Base-by-base conservation (phyloP, 495 filamentous ascomycete species). In the Penicillium riverlandense region DNA sequence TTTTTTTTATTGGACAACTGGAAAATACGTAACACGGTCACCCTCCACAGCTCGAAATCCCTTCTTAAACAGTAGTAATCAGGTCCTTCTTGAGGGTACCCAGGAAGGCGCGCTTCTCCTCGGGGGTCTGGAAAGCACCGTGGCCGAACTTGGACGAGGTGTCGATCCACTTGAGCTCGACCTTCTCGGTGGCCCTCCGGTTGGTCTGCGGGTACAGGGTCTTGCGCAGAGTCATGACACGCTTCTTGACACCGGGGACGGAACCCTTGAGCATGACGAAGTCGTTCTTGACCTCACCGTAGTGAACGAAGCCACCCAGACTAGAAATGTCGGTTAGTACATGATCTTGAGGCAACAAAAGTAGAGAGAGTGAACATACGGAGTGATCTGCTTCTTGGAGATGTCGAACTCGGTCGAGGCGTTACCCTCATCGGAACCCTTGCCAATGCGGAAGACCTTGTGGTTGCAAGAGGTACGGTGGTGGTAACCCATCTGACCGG, bases 91-190 rank as follows among this genome's bases (percentile, higher is more conserved):
- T 99, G 84, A 99, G 85, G 37, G 89, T 94, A 74, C 94, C 94
- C 72, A 95, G 58, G 78, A 83, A 89, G 71, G 84, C 84, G 77
- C 90, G 92, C 89, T 99, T 99, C 85, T 99, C 94, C 65, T 85
- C 85, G 62, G 83, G 74, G 41, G 90, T 97, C 79, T 99, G 94
- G 86, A 95, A 99, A 66, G 87, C 92, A 82, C 94, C 94, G 77
- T 99, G 94, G 71, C 94, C 94, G 77, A 97, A 99, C 82, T 99
- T 95, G 74, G 89, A 96, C 37, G 90, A 96, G 54, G 94, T 99
- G 64, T 99, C 94, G 82, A 99, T 97, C 94, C 94, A 99, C 76
- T 99, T 99, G 74, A 99, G 85, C 50, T 96, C 90, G 63, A 96
- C 84, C 85, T 97, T 97, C 85, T 99, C 94, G 66, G 94, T 77